phyloP scores from a whole-genome alignment of 2,329 filamentous ascomycete species.

The Coleophoma eucalyptorum region DNA sequence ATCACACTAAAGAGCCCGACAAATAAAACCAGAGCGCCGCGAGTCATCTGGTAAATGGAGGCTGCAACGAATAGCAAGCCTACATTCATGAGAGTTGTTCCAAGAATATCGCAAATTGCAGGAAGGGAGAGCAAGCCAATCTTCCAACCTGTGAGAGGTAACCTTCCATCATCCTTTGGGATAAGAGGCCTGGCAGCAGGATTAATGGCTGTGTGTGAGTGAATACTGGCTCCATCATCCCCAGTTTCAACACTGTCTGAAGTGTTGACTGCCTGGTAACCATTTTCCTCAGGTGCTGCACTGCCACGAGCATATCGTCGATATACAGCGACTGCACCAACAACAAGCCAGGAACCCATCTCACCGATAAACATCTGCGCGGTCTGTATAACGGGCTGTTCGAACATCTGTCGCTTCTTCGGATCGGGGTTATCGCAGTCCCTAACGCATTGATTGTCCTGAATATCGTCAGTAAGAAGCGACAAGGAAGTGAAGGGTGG shows the following conservation, averaged over 20 bases:
- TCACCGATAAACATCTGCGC: slow-evolving; percentile 98
- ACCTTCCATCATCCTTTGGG: slow-evolving; percentile 49
- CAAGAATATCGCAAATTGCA: slow-evolving; percentile 88
- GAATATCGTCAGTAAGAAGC: not conserved
- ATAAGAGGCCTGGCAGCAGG: slow-evolving; percentile 49
- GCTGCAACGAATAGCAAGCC: slow-evolving; percentile 91
- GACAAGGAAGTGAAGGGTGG: not conserved
- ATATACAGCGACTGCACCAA: slow-evolving; percentile 67
- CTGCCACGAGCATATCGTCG: slow-evolving; percentile 46
- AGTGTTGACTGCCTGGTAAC: slow-evolving; percentile 62
- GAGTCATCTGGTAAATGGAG: slow-evolving; percentile 98
- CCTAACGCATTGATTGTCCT: slow-evolving; percentile 96
- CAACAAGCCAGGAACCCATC: slow-evolving; percentile 91
- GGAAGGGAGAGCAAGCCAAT: slow-evolving; percentile 77
- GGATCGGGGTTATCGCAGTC: slow-evolving; percentile 74
- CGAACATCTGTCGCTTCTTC: slow-evolving; percentile 68
- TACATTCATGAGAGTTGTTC: slow-evolving; percentile 96
- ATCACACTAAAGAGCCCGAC: slow-evolving; percentile 93
- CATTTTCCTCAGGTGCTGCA: slow-evolving; percentile 41
- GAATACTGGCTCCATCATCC: slow-evolving; percentile 38
- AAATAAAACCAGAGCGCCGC: slow-evolving; percentile 90
- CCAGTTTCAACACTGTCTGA: slow-evolving; percentile 34
- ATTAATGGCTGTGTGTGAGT: slow-evolving; percentile 38
- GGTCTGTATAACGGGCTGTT: slow-evolving; percentile 94
- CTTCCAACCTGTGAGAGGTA: slow-evolving; percentile 64